Conservation (phyloP, 2,329 filamentous ascomycete species). For the Plectosphaerella sp. region DNA sequence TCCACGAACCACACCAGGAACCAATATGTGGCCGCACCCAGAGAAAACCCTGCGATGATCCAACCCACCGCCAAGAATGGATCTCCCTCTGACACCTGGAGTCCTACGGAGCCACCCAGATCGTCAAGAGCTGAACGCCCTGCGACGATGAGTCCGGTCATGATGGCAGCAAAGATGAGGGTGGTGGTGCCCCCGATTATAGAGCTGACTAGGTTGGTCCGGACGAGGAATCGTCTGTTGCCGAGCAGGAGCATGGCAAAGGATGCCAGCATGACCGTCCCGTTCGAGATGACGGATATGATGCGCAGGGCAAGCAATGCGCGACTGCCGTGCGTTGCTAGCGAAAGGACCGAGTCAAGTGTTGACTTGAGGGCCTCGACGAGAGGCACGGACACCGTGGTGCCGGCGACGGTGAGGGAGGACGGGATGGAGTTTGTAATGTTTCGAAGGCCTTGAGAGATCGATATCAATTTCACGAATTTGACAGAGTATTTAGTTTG, state of each 20-base stretch:
- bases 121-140: constrained; percentile 5
- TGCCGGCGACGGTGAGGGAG: constrained; percentile 12
- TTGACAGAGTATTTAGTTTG: too few relatives aligned
- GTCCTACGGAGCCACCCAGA: constrained; percentile 8
- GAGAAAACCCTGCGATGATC: constrained; percentile 10
- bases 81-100: constrained; percentile 9
- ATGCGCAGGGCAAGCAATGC: constrained; percentile 13
- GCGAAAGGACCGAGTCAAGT: constrained; percentile 8
- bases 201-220: constrained; percentile 8
- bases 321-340: constrained; percentile 11
- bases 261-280: constrained; percentile 12
- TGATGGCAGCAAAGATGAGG: constrained; percentile 8
- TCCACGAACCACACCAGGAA: constrained; percentile 18
- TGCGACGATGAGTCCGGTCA: constrained; percentile 10
- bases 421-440: constrained; percentile 16
- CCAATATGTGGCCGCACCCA: constrained; percentile 12
- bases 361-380: constrained; percentile 10
- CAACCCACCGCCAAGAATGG: constrained; percentile 14
- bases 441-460: constrained; percentile 12
- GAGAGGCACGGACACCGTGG: constrained; percentile 16
- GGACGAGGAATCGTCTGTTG: constrained; percentile 7
- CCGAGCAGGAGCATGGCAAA: constrained; percentile 10
- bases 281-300: constrained; percentile 9
- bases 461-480: neutral
- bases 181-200: constrained; percentile 7